Conservation (phyloP, 805 yeast species). For the Candida krabiensis region DNA sequence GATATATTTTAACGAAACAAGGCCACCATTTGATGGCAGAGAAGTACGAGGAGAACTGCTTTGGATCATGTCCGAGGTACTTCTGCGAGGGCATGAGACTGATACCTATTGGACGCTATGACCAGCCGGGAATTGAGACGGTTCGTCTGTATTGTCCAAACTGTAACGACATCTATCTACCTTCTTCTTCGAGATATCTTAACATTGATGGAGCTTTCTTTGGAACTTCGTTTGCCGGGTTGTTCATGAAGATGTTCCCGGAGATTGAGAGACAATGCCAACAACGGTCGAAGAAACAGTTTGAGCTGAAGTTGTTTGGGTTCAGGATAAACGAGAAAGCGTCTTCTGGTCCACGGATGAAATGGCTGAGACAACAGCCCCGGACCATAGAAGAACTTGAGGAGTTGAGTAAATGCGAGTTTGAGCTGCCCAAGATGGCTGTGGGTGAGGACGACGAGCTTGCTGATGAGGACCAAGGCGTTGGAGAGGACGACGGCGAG, state of each 20-base stretch:
- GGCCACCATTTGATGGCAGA: slow-evolving; percentile 93
- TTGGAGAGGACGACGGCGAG: slow-evolving; percentile 16
- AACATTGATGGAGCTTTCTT: slow-evolving; percentile 96
- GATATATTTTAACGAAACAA: slow-evolving; percentile 84
- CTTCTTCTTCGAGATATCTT: slow-evolving; percentile 80
- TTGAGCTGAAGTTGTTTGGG: slow-evolving; percentile 81
- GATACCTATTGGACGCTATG: slow-evolving; percentile 89
- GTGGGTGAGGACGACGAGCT: slow-evolving; percentile 18
- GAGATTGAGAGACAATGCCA: slow-evolving; percentile 79
- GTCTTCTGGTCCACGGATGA: slow-evolving; percentile 89
- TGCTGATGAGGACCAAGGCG: slow-evolving; percentile 20
- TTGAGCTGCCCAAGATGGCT: slow-evolving; percentile 46
- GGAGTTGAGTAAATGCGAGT: slow-evolving; percentile 68
- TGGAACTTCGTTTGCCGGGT: slow-evolving; percentile 94
- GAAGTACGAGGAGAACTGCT: slow-evolving; percentile 83
- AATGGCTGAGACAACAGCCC: slow-evolving; percentile 87
- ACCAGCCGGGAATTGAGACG: slow-evolving; percentile 87
- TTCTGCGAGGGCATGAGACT: slow-evolving; percentile 87
- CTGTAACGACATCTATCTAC: slow-evolving; percentile 88
- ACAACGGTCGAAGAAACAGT: slow-evolving; percentile 55
- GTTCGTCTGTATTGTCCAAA: slow-evolving; percentile 93
- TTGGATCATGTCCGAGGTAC: slow-evolving; percentile 90
- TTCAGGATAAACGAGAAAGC: slow-evolving; percentile 77
- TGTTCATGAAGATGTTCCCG: slow-evolving; percentile 88
- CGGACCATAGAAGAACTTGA: slow-evolving; percentile 55